Evolutionary conservation across 306 rosid species (phyloP).

Genomic region (Cicer pinnatifidum): DNA sequence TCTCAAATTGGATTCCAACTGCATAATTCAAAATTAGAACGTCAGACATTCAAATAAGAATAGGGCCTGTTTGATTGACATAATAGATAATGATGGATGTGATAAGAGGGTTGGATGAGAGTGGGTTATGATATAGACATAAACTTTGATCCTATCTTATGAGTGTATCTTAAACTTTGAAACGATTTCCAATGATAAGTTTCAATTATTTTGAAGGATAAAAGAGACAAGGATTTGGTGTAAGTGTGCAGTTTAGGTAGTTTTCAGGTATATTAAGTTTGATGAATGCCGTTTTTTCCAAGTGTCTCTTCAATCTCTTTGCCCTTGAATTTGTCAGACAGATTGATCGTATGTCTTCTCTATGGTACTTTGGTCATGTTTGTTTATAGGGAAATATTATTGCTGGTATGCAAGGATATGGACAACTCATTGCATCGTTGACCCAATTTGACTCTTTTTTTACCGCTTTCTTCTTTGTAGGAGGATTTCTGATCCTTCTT

Average conservation of each 20-base stretch:
- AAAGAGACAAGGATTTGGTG: constrained; percentile 9
- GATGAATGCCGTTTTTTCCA: not conserved
- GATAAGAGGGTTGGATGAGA: not conserved
- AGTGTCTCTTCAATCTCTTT: not conserved
- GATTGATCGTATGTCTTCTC: constrained; percentile 7
- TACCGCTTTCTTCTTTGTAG: not conserved
- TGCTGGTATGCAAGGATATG: constrained; percentile 6
- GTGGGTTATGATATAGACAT: not conserved
- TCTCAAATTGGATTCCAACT: constrained; percentile 83
- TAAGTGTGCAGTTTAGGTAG: not conserved
- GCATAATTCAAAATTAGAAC: constrained; percentile 44
- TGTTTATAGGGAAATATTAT: constrained; percentile 5
- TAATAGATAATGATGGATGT: not conserved
- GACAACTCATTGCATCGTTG: constrained; percentile 21
- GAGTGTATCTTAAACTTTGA: not conserved
- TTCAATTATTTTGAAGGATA: constrained; percentile 2
- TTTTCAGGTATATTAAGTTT: not conserved
- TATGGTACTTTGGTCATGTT: constrained; percentile 1
- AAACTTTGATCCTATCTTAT: constrained; percentile 7
- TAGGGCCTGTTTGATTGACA: not conserved
- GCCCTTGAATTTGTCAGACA: constrained; percentile 1
- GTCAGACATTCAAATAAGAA: constrained; percentile 30
- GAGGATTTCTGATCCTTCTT: constrained; percentile 9
- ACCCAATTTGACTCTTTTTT: constrained; percentile 5
- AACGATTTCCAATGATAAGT: constrained; percentile 18